phyloP scores from a whole-genome alignment of 768 basidiomycete genomes.

The Chlorophyllum brunneum region DNA sequence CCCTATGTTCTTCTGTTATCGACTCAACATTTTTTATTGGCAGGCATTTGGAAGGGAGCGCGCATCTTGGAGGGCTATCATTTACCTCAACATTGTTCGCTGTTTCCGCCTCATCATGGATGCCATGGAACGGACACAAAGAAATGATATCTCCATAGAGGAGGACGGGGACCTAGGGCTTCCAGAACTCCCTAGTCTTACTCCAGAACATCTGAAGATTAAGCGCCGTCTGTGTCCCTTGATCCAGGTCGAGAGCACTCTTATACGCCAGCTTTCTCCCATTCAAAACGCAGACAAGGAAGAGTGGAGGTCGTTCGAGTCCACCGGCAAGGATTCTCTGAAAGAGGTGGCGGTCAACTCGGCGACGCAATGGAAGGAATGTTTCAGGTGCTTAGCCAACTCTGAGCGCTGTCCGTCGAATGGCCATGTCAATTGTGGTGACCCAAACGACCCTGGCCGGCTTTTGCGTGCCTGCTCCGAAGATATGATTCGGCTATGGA shows the following conservation, averaged over 20 bases:
- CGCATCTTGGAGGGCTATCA: constrained; percentile 61
- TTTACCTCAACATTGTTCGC: constrained; percentile 69
- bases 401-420: too few relatives aligned
- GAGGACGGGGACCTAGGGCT: constrained; percentile 18
- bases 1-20: not conserved
- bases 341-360: constrained; percentile 56
- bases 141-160: constrained; percentile 17
- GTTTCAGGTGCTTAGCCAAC: constrained; percentile 28
- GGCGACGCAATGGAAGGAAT: constrained; percentile 44
- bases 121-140: constrained; percentile 37
- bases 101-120: constrained; percentile 64
- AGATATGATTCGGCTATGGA: constrained; percentile 67
- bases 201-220: constrained; percentile 46
- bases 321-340: constrained; percentile 5
- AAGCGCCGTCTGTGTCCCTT: constrained; percentile 60
- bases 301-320: constrained; percentile 19
- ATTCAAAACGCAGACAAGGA: constrained; percentile 31
- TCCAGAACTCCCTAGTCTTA: constrained; percentile 31
- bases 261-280: constrained; percentile 56
- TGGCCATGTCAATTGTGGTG: constrained; percentile 33
- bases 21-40: not conserved
- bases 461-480: constrained; percentile 55
- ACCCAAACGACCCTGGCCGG: constrained; percentile 52
- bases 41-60: constrained; percentile 58
- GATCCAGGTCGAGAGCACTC: constrained; percentile 53